Percentiles rank a stretch among this genome's conserved stretches.
Conservation (phyloP, 192 early-diverging fungal genomes). For the Podila clonocystis region DNA sequence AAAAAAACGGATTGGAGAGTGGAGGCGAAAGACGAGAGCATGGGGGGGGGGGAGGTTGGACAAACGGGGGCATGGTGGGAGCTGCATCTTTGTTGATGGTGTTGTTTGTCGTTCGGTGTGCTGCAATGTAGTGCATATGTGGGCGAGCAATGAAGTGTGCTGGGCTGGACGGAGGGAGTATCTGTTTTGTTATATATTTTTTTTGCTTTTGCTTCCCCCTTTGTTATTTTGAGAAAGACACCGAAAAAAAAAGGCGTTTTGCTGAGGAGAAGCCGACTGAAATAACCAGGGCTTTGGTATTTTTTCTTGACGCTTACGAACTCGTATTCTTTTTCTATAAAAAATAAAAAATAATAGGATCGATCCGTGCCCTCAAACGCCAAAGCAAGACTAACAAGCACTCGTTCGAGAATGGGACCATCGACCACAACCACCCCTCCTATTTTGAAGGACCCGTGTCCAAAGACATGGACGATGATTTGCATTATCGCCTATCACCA, state of each 20-base stretch:
- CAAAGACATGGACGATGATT: not conserved
- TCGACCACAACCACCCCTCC: constrained; percentile 7
- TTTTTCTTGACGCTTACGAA: too few relatives aligned
- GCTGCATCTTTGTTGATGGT: too few relatives aligned
- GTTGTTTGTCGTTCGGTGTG: too few relatives aligned
- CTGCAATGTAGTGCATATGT: too few relatives aligned
- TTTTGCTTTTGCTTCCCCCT: not conserved
- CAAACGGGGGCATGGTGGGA: too few relatives aligned
- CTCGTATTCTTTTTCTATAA: too few relatives aligned
- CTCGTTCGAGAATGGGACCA: not conserved
- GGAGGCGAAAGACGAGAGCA: not conserved
- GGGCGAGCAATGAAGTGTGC: too few relatives aligned
- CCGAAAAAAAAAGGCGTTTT: not conserved
- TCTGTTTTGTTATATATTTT: too few relatives aligned
- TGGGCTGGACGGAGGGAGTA: too few relatives aligned
- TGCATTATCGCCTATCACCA: not conserved
- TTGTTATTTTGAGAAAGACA: constrained; percentile 2
- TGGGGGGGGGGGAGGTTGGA: not conserved
- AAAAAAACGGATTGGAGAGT: not conserved
- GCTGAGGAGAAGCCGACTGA: not conserved
- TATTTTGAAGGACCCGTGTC: constrained; percentile 1
- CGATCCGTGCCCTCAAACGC: too few relatives aligned
- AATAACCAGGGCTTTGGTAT: too few relatives aligned
- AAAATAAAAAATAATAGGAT: too few relatives aligned
- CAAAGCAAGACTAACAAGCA: not conserved